Percentiles rank a stretch among this genome's conserved stretches.
These are phyloP conservation scores for Rhizophagus clarus DNA, from an alignment of 192 early-diverging fungal genomes.

Conservation along the genomic window DNA sequence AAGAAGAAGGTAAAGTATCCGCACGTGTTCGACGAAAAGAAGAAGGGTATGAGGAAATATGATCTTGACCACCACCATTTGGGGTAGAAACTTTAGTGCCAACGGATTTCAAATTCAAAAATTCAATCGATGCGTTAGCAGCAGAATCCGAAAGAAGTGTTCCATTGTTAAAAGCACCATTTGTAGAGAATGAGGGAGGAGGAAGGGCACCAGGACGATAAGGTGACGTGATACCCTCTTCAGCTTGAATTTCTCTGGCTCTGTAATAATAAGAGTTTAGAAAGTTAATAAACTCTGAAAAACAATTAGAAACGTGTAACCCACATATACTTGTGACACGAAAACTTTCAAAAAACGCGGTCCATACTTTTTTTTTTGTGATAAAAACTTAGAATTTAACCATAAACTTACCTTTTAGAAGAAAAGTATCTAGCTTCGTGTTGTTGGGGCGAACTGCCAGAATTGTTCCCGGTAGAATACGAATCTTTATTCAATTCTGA, in stretches of 20 bases:
- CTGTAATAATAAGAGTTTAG: background rate
- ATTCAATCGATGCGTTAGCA: slow-evolving; percentile 14
- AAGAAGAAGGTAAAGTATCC: slow-evolving; percentile 50
- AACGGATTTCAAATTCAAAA: slow-evolving; percentile 23
- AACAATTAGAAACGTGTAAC: background rate
- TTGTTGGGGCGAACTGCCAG: slow-evolving; percentile 24
- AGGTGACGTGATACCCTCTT: slow-evolving; percentile 35
- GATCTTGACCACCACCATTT: slow-evolving; percentile 12
- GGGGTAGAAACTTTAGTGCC: slow-evolving; percentile 6
- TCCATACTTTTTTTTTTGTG: background rate
- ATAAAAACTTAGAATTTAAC: background rate
- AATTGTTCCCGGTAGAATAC: slow-evolving; percentile 5
- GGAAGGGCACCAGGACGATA: slow-evolving; percentile 30
- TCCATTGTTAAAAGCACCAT: slow-evolving; percentile 23
- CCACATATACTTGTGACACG: background rate
- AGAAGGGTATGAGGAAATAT: slow-evolving; percentile 29
- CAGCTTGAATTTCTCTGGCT: slow-evolving; percentile 38
- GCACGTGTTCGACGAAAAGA: slow-evolving; percentile 50
- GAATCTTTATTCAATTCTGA: slow-evolving; percentile 31
- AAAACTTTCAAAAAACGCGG: background rate
- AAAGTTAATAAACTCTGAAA: background rate
- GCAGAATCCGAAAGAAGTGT: slow-evolving; percentile 27
- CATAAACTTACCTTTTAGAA: slow-evolving; percentile 30
- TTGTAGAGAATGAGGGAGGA: slow-evolving; percentile 27
- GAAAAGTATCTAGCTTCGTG: slow-evolving; percentile 31